These are phyloP conservation scores for Lathyrus tuberosus DNA, from an alignment of 306 rosid genomes.

Conservation along the genomic window DNA sequence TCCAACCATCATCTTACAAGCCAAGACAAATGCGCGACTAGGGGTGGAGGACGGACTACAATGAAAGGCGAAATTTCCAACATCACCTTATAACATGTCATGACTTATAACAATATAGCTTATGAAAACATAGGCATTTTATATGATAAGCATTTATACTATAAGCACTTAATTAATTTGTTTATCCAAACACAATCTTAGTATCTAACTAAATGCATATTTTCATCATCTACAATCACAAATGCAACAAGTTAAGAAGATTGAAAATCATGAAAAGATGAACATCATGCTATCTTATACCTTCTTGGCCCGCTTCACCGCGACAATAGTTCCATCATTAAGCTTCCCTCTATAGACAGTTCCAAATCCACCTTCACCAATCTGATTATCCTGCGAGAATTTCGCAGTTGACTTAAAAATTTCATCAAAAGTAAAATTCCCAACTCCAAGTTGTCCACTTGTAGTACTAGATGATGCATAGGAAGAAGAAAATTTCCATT, in stretches of 20 bases:
- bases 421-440: slow-evolving; percentile 66
- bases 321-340: slow-evolving; percentile 72
- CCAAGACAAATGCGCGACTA: too few relatives aligned
- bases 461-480: slow-evolving; percentile 54
- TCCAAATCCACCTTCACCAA: slow-evolving; percentile 91
- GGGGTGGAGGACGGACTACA: too few relatives aligned
- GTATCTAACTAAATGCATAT: slow-evolving; percentile 11
- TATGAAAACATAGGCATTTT: background rate
- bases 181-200: background rate
- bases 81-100: background rate
- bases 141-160: background rate
- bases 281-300: slow-evolving; percentile 41
- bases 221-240: slow-evolving; percentile 22
- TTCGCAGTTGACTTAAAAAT: slow-evolving; percentile 80
- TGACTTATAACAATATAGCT: background rate
- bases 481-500: slow-evolving; percentile 55
- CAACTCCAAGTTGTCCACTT: slow-evolving; percentile 59
- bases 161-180: background rate
- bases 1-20: too few relatives aligned
- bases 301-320: slow-evolving; percentile 86
- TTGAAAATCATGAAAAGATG: slow-evolving; percentile 23
- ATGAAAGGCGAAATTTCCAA: too few relatives aligned
- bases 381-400: slow-evolving; percentile 62
- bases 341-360: slow-evolving; percentile 82
- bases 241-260: slow-evolving; percentile 24